Percentiles rank a stretch among this genome's conserved stretches.
Conservation (phyloP, 177 flowering plant genomes). For the Vitis hybrid region DNA sequence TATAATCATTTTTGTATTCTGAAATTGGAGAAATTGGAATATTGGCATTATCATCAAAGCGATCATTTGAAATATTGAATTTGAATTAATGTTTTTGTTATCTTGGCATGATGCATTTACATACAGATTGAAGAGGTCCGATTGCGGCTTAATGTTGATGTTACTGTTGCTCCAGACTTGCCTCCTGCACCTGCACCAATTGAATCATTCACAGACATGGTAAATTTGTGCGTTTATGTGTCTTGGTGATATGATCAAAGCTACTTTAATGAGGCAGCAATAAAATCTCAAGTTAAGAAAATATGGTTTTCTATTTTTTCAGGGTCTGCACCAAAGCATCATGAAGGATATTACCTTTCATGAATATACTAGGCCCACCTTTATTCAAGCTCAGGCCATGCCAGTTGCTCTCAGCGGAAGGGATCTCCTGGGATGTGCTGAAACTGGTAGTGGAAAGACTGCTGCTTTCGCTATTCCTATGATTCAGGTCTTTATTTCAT, state of each 20-base stretch:
- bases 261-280: neutral
- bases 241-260: neutral
- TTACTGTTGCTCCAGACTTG: conserved; percentile 39
- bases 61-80: neutral
- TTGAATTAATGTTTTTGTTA: neutral
- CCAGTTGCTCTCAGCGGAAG: conserved; percentile 66
- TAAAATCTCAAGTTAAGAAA: neutral
- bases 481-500: conserved; percentile 46
- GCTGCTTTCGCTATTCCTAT: conserved; percentile 66
- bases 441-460: conserved; percentile 74
- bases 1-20: conserved; percentile 1
- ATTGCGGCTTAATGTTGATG: conserved; percentile 58
- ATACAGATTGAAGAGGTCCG: conserved; percentile 60
- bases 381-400: conserved; percentile 71
- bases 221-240: conserved; percentile 6
- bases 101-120: conserved; percentile 3
- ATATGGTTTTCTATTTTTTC: conserved; percentile 4
- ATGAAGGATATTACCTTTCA: conserved; percentile 60
- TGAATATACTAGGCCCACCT: conserved; percentile 58
- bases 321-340: conserved; percentile 55
- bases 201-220: conserved; percentile 66
- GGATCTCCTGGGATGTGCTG: conserved; percentile 69
- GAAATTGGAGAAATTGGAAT: neutral
- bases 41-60: neutral
- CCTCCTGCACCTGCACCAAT: conserved; percentile 56